Evolutionary conservation across 768 basidiomycete genomes (phyloP).

Genomic region (Xerocomellus chrysenteron): DNA sequence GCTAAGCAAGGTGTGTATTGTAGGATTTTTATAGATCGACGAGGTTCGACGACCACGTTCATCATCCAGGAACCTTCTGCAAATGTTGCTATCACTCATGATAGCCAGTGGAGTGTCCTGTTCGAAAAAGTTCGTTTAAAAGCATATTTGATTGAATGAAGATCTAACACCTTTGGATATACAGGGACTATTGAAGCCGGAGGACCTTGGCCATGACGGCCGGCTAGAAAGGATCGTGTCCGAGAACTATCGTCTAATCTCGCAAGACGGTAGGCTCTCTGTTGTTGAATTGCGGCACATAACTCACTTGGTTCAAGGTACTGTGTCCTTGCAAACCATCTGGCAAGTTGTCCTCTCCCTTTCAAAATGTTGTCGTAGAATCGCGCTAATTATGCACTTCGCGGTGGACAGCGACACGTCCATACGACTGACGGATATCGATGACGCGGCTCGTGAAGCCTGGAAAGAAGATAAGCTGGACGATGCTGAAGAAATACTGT

Average conservation of each 20-base stretch:
- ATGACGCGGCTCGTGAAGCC: background rate
- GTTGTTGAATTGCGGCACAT: background rate
- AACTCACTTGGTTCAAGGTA: slow-evolving; percentile 1
- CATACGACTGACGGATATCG: background rate
- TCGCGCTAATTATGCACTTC: background rate
- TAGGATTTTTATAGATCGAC: background rate
- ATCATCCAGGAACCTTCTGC: slow-evolving; percentile 9
- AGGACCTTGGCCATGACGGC: slow-evolving; percentile 1
- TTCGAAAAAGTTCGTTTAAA: slow-evolving; percentile 5
- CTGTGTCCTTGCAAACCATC: background rate
- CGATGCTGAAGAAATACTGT: slow-evolving; percentile 12
- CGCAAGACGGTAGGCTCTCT: slow-evolving; percentile 1
- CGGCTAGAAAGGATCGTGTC: slow-evolving; percentile 1
- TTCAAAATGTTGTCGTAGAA: background rate
- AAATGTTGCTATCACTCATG: slow-evolving; percentile 12
- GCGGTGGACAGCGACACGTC: slow-evolving; percentile 3
- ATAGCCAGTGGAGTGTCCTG: slow-evolving; percentile 12
- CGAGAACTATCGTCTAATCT: slow-evolving; percentile 9
- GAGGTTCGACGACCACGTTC: too few species aligned
- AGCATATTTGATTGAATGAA: background rate
- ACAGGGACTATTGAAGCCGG: slow-evolving; percentile 7
- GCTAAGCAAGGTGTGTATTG: slow-evolving; percentile 1
- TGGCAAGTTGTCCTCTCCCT: background rate
- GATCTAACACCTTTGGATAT: background rate
- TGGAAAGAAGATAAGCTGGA: slow-evolving; percentile 5